Evolutionary conservation across 306 rosid species (phyloP).

Genomic region (Neltuma alba): DNA sequence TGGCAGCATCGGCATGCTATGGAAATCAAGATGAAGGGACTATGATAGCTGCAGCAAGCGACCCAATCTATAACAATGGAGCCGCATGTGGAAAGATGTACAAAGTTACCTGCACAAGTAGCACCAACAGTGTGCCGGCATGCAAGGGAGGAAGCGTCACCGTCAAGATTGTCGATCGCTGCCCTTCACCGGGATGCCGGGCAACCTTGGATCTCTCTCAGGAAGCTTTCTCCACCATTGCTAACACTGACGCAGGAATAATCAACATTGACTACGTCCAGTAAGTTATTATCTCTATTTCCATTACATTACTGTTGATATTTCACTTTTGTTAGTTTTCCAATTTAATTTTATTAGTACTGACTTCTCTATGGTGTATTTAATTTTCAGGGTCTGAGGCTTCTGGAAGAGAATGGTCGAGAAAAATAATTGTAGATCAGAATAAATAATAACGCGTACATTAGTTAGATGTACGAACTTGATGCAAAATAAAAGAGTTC

Average conservation of each 20-base stretch:
- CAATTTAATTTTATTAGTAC: background rate
- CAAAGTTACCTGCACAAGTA: conserved; percentile 29
- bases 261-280: conserved; percentile 21
- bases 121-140: conserved; percentile 22
- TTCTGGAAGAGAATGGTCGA: too few species aligned
- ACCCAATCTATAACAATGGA: conserved; percentile 15
- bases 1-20: conserved; percentile 42
- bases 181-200: conserved; percentile 38
- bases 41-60: conserved; percentile 42
- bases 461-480: too few species aligned
- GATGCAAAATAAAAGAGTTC: too few species aligned
- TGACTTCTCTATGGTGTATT: background rate
- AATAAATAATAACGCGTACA: too few species aligned
- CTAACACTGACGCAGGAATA: conserved; percentile 29
- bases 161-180: conserved; percentile 42
- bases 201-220: conserved; percentile 41
- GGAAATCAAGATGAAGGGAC: conserved; percentile 25
- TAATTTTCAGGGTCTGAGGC: background rate
- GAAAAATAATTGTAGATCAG: too few species aligned
- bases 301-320: background rate
- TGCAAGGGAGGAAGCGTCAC: conserved; percentile 31
- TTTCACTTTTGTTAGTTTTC: background rate
- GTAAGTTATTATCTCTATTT: background rate
- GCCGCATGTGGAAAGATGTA: conserved; percentile 41
- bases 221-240: conserved; percentile 37